phyloP scores from a whole-genome alignment of 805 yeast species.

The Lachancea fermentati region DNA sequence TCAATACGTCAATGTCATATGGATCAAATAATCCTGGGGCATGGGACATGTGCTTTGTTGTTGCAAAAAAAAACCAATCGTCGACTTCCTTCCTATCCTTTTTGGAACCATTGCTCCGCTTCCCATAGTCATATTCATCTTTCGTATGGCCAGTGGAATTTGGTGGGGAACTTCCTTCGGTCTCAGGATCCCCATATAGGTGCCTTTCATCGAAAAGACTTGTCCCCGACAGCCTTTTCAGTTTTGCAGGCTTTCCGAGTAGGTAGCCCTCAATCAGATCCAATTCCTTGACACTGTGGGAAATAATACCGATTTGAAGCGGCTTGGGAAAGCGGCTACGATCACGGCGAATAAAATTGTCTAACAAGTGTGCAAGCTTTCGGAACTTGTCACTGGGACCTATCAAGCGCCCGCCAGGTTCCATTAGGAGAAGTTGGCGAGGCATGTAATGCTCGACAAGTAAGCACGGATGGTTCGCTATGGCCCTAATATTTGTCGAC shows the following conservation, averaged over 20 bases:
- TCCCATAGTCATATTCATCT: conserved; percentile 27
- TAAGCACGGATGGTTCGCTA: conserved; percentile 62
- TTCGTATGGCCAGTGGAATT: conserved; percentile 15
- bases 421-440: conserved; percentile 58
- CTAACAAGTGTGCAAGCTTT: conserved; percentile 43
- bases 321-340: conserved; percentile 11
- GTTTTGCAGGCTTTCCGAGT: conserved; percentile 63
- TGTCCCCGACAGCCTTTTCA: conserved; percentile 62
- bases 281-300: conserved; percentile 59
- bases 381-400: conserved; percentile 55
- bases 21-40: conserved; percentile 30
- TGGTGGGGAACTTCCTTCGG: conserved; percentile 1
- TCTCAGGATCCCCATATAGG: conserved; percentile 9
- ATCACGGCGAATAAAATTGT: conserved; percentile 16
- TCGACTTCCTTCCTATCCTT: conserved; percentile 17
- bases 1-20: conserved; percentile 37
- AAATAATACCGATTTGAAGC: conserved; percentile 40
- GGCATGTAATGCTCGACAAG: conserved; percentile 77
- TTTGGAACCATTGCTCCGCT: conserved; percentile 1
- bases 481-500: conserved; percentile 39
- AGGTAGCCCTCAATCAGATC: conserved; percentile 75
- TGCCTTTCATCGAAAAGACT: conserved; percentile 42
- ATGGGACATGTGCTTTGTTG: conserved; percentile 40
- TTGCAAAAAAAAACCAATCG: conserved; percentile 39
- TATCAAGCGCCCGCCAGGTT: conserved; percentile 50